Evolutionary conservation across 208 protist genomes (phyloP).

Genomic region (Leishmania lainsoni): DNA sequence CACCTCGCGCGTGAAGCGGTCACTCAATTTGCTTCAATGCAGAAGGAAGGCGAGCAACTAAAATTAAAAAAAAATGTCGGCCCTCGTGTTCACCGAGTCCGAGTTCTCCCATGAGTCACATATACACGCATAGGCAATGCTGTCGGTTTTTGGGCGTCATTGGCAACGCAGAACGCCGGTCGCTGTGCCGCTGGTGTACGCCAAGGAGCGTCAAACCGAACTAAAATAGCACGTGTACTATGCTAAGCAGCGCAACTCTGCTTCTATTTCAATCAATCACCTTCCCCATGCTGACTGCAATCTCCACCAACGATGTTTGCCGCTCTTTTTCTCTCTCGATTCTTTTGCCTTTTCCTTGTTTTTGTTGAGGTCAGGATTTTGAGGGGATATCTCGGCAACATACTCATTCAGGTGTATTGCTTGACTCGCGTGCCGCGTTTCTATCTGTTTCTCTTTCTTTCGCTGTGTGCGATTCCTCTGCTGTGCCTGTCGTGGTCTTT

Average conservation of each 20-base stretch:
- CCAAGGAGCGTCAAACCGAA: background rate
- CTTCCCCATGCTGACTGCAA: background rate
- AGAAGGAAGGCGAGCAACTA: background rate
- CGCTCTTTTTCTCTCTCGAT: background rate
- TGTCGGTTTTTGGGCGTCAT: background rate
- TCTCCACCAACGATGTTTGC: no score
- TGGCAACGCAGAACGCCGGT: background rate
- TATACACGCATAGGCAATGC: background rate
- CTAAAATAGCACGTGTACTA: background rate
- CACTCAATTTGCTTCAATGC: background rate
- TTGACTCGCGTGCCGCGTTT: background rate
- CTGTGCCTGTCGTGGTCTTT: background rate
- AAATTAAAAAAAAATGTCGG: background rate
- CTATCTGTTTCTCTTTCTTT: background rate
- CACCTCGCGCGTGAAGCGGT: background rate
- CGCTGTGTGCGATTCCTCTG: background rate
- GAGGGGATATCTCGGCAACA: background rate
- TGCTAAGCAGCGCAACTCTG: background rate
- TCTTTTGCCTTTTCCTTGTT: conserved; percentile 6
- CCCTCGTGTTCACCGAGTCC: background rate
- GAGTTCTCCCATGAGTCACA: background rate
- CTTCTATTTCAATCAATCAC: background rate
- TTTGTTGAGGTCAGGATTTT: background rate
- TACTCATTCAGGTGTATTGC: background rate
- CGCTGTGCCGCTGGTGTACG: background rate